These are phyloP conservation scores for Lathyrus sativus DNA, from an alignment of 306 rosid genomes.

Conservation along the genomic window DNA sequence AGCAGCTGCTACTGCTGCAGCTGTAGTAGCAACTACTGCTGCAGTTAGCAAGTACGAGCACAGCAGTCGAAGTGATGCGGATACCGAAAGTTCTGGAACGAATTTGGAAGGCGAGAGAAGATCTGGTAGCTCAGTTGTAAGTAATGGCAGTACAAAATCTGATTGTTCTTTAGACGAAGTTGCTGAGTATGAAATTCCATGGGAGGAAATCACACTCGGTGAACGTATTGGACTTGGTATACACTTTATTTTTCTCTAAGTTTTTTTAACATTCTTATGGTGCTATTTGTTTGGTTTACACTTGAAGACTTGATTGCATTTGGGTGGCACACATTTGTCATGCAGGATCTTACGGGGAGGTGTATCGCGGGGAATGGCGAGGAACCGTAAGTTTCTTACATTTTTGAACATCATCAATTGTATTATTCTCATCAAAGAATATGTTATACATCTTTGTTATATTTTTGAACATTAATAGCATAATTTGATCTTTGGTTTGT, in stretches of 20 bases:
- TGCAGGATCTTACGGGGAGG: conserved; percentile 99
- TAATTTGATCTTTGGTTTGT: conserved; percentile 35
- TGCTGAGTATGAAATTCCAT: conserved; percentile 87
- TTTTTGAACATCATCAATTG: conserved; percentile 22
- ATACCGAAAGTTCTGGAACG: conserved; percentile 52
- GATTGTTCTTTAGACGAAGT: conserved; percentile 78
- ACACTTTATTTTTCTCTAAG: conserved; percentile 43
- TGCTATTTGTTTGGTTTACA: conserved; percentile 31
- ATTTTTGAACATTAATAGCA: conserved; percentile 10
- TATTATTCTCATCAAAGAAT: conserved; percentile 30
- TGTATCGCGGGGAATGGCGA: conserved; percentile 90
- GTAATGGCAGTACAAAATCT: conserved; percentile 76
- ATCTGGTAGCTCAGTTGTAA: conserved; percentile 69
- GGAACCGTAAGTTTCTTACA: conserved; percentile 84
- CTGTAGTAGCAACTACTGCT: conserved; percentile 92
- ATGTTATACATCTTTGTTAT: background rate
- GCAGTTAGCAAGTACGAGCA: conserved; percentile 81
- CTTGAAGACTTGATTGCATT: conserved; percentile 28
- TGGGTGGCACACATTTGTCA: background rate
- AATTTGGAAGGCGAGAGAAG: conserved; percentile 67
- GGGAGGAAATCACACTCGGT: conserved; percentile 90
- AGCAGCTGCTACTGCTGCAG: conserved; percentile 98
- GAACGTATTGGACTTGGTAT: conserved; percentile 98
- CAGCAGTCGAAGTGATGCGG: conserved; percentile 68
- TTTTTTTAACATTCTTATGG: conserved; percentile 36